These are phyloP conservation scores for Penicillium ucsense DNA, from an alignment of 495 filamentous ascomycete species.

Conservation along the genomic window DNA sequence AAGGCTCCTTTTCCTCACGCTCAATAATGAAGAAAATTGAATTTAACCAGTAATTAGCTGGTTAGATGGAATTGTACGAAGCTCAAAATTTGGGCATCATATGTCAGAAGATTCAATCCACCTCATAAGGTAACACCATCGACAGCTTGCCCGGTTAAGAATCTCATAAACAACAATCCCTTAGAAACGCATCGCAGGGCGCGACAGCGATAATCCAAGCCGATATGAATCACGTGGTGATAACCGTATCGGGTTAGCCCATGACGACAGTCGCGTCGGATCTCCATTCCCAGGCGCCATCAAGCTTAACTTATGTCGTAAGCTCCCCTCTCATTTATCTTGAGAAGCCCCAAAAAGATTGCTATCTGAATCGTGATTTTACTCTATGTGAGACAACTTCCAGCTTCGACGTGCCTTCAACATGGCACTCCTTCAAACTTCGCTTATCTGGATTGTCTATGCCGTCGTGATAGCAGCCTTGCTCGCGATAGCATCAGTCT, in stretches of 20 bases:
- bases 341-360: neutral
- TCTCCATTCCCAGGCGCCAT: no score
- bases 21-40: no score
- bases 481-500: constrained; percentile 62
- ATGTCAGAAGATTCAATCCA: neutral
- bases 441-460: constrained; percentile 89
- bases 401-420: constrained; percentile 1
- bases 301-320: neutral
- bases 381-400: constrained; percentile 5
- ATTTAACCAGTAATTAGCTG: no score
- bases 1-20: neutral
- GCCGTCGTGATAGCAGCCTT: constrained; percentile 65
- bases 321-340: neutral
- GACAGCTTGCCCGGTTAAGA: neutral
- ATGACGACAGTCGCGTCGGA: constrained; percentile 12
- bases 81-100: constrained; percentile 1
- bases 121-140: neutral
- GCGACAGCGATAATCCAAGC: constrained; percentile 3
- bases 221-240: constrained; percentile 3
- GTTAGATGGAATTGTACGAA: no score
- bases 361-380: neutral
- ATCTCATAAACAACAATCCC: neutral
- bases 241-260: constrained; percentile 4
- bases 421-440: constrained; percentile 69
- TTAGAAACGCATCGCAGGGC: constrained; percentile 4